These are phyloP conservation scores for Ceratobasidium sp. DNA, from an alignment of 1,284 basidiomycete genomes.

Conservation along the genomic window DNA sequence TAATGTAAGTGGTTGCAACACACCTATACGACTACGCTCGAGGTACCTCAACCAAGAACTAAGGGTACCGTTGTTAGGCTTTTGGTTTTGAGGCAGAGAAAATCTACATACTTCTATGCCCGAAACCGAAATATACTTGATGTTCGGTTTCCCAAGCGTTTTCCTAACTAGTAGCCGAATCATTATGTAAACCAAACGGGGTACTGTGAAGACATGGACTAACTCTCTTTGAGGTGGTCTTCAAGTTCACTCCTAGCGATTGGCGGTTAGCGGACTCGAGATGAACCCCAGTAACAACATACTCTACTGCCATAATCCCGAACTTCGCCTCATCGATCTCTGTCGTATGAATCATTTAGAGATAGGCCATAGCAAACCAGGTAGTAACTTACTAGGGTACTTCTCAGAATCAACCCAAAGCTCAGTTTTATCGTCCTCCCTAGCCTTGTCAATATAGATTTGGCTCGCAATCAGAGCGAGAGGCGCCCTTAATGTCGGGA, in stretches of 20 bases:
- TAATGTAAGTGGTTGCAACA: slow-evolving; percentile 67
- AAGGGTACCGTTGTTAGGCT: not conserved
- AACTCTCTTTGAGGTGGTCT: slow-evolving; percentile 81
- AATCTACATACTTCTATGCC: slow-evolving; percentile 73
- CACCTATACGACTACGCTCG: not conserved
- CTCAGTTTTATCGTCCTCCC: slow-evolving; percentile 75
- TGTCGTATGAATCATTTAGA: slow-evolving; percentile 58
- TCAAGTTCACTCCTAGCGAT: slow-evolving; percentile 71
- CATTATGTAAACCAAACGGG: slow-evolving; percentile 1
- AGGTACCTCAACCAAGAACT: slow-evolving; percentile 46
- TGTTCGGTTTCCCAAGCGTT: slow-evolving; percentile 76
- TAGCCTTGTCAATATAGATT: slow-evolving; percentile 75
- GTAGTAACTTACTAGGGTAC: slow-evolving; percentile 72
- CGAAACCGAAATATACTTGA: slow-evolving; percentile 79
- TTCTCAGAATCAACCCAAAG: slow-evolving; percentile 82
- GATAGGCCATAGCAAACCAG: slow-evolving; percentile 52
- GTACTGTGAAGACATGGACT: slow-evolving; percentile 49
- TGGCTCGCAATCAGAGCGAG: slow-evolving; percentile 70
- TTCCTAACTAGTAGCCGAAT: slow-evolving; percentile 71
- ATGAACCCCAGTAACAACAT: slow-evolving; percentile 49
- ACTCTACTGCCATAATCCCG: slow-evolving; percentile 49
- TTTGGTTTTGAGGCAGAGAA: not conserved
- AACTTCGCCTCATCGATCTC: slow-evolving; percentile 37
- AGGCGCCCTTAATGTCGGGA: slow-evolving; percentile 75
- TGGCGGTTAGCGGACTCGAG: slow-evolving; percentile 63